Percentiles rank a stretch among this genome's conserved stretches.
phyloP scores from a whole-genome alignment of 495 filamentous ascomycete genomes.

The Corynascus novoguineensis region DNA sequence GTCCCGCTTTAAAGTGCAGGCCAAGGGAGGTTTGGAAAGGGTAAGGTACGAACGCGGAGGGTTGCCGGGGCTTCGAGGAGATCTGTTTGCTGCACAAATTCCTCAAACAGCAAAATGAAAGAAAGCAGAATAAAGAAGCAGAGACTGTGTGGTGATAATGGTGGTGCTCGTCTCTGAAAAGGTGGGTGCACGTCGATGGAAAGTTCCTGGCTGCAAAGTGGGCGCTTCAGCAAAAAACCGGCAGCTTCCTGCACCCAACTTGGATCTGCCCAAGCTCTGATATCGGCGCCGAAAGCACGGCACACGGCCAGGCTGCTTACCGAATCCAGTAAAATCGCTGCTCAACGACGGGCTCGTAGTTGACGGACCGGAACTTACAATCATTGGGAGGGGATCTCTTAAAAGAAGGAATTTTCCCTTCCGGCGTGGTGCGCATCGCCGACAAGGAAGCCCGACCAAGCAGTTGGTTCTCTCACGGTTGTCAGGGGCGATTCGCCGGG shows the following conservation, averaged over 20 bases:
- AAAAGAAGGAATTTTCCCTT: slow-evolving; percentile 33
- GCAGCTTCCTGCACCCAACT: neutral
- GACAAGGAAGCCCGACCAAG: slow-evolving; percentile 34
- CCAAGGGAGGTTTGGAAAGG: slow-evolving; percentile 1
- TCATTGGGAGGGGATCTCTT: slow-evolving; percentile 20
- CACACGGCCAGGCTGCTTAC: slow-evolving; percentile 15
- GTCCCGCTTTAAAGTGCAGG: slow-evolving; percentile 18
- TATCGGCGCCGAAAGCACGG: neutral
- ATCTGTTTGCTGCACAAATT: slow-evolving; percentile 9
- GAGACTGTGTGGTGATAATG: neutral
- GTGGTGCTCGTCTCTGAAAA: neutral
- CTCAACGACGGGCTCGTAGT: slow-evolving; percentile 20
- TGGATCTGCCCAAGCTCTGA: neutral
- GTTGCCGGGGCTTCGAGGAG: neutral
- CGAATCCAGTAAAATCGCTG: slow-evolving; percentile 20
- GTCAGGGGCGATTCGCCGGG: slow-evolving; percentile 33
- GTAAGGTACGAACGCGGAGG: neutral
- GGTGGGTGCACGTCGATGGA: neutral
- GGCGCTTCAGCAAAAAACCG: neutral
- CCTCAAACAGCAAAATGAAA: slow-evolving; percentile 6
- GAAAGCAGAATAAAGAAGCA: slow-evolving; percentile 10
- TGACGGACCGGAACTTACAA: slow-evolving; percentile 8
- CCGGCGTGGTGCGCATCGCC: slow-evolving; percentile 19
- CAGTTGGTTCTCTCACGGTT: slow-evolving; percentile 29
- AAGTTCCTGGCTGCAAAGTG: neutral